Conservation (phyloP, 2,329 filamentous ascomycete species). For the Pleomassaria siparia region DNA sequence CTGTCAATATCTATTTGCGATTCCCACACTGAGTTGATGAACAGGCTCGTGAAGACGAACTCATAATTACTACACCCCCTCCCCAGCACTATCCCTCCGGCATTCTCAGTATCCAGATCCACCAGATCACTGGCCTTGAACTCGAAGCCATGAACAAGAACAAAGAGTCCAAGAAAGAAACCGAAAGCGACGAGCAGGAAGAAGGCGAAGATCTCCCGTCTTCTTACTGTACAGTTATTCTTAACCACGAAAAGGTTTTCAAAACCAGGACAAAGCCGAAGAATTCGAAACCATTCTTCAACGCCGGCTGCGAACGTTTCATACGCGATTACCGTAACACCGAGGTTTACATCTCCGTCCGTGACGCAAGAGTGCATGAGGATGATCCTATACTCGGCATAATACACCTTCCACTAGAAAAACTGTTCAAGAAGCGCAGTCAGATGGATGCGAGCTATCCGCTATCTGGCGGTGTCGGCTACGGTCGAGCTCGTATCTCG, state of each 20-base stretch:
- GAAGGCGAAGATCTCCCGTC: slow-evolving; percentile 66
- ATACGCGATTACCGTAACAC: slow-evolving; percentile 67
- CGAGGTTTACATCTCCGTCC: slow-evolving; percentile 68
- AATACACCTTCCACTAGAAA: slow-evolving; percentile 65
- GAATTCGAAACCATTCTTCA: slow-evolving; percentile 77
- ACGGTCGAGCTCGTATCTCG: slow-evolving; percentile 67
- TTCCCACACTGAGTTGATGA: slow-evolving; percentile 1
- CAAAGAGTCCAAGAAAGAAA: slow-evolving; percentile 49
- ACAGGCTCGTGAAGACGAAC: slow-evolving; percentile 53
- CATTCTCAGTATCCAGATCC: slow-evolving; percentile 69
- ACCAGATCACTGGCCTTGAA: slow-evolving; percentile 71
- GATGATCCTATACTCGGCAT: slow-evolving; percentile 70
- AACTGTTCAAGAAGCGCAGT: slow-evolving; percentile 63
- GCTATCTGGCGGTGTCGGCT: slow-evolving; percentile 71
- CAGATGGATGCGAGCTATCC: slow-evolving; percentile 69
- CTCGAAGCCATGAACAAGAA: slow-evolving; percentile 61
- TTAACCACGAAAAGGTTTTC: slow-evolving; percentile 71
- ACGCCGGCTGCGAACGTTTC: slow-evolving; percentile 73
- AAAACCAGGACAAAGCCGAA: slow-evolving; percentile 75
- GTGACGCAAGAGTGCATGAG: slow-evolving; percentile 69
- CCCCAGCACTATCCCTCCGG: slow-evolving; percentile 64
- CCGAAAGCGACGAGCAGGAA: slow-evolving; percentile 62
- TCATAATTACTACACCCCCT: slow-evolving; percentile 69
- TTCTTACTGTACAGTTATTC: slow-evolving; percentile 70
- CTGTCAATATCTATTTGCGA: not conserved